Evolutionary conservation across 2,329 filamentous ascomycete species (phyloP).

Genomic region (Claviceps sp.): DNA sequence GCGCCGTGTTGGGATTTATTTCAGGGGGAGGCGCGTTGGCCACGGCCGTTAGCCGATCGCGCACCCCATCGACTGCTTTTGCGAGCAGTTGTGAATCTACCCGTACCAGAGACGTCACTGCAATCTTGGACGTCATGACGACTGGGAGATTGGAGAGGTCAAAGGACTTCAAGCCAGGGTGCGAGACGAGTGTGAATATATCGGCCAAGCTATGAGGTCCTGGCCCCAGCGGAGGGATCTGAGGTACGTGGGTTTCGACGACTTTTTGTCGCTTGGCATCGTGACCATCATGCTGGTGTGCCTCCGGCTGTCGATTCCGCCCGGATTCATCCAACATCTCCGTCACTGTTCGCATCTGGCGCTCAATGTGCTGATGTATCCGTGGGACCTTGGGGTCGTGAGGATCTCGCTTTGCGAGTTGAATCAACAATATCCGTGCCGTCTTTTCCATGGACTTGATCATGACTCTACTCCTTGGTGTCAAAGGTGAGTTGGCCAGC

Average conservation of each 20-base stretch:
- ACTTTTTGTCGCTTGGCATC: constrained; percentile 78
- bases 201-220: constrained; percentile 70
- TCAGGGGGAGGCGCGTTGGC: constrained; percentile 30
- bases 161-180: constrained; percentile 61
- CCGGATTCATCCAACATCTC: constrained; percentile 69
- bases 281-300: constrained; percentile 55
- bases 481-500: constrained; percentile 63
- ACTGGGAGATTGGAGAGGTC: constrained; percentile 69
- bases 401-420: constrained; percentile 75
- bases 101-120: constrained; percentile 62
- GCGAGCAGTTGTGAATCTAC: constrained; percentile 57
- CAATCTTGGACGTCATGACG: constrained; percentile 65
- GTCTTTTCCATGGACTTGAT: constrained; percentile 94
- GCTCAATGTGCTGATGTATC: constrained; percentile 79
- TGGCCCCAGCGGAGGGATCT: constrained; percentile 55
- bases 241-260: constrained; percentile 28
- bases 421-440: constrained; percentile 67
- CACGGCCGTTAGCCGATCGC: constrained; percentile 33
- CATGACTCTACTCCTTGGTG: constrained; percentile 65
- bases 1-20: constrained; percentile 44
- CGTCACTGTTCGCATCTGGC: constrained; percentile 61
- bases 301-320: constrained; percentile 62
- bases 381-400: constrained; percentile 60
- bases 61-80: constrained; percentile 56
- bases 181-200: constrained; percentile 69